A percentile compares a stretch with the other conserved stretches of the same genome.
Conservation (phyloP, 495 filamentous ascomycete genomes). For the Tuber borchii region DNA sequence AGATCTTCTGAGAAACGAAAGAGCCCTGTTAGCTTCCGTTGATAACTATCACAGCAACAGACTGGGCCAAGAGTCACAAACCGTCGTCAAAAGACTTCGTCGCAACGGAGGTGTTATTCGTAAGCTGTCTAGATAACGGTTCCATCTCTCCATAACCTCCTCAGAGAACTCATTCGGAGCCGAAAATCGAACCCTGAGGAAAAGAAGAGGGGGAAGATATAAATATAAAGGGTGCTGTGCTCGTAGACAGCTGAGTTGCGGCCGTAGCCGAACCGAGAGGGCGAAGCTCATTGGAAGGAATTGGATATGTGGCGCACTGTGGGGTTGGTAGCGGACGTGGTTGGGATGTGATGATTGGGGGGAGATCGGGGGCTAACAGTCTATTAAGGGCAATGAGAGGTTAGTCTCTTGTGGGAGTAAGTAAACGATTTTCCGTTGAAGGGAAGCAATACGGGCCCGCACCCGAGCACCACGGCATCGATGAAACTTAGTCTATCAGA, state of each 20-base stretch:
- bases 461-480: not conserved
- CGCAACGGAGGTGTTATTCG: slow-evolving; percentile 14
- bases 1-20: not conserved
- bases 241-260: not conserved
- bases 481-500: not conserved
- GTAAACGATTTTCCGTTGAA: not conserved
- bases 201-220: not conserved
- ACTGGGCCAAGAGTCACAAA: not conserved
- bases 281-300: not conserved
- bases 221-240: not conserved
- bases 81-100: slow-evolving; percentile 21
- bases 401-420: not conserved
- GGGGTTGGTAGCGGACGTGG: too few relatives aligned
- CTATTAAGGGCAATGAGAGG: not conserved
- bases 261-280: not conserved
- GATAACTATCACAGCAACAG: not conserved
- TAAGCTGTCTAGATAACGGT: slow-evolving; percentile 20
- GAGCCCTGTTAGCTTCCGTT: slow-evolving; percentile 5
- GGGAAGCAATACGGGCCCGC: not conserved
- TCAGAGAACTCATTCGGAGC: not conserved
- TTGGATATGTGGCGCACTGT: not conserved
- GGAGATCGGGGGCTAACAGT: not conserved
- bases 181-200: not conserved
- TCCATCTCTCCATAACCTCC: slow-evolving; percentile 12
- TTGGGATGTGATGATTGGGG: too few relatives aligned